Evolutionary conservation across 2,329 filamentous ascomycete species (phyloP).

Genomic region (Paradendryphiella salina): DNA sequence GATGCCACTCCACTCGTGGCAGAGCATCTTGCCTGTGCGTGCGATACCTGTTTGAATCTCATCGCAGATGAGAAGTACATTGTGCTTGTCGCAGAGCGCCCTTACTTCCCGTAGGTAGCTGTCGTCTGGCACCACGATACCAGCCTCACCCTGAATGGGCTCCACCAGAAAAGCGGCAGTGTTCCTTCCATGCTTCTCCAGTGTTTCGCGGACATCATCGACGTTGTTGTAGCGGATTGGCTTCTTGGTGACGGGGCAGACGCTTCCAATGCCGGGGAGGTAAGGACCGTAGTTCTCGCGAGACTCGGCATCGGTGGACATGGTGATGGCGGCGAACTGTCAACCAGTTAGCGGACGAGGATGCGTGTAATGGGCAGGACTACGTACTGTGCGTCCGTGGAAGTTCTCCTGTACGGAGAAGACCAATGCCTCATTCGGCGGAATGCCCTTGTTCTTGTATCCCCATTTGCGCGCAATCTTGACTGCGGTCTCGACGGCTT

Average conservation of each 20-base stretch:
- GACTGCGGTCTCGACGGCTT: conserved; percentile 93
- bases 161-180: conserved; percentile 93
- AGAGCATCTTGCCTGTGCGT: conserved; percentile 89
- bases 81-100: conserved; percentile 89
- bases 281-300: conserved; percentile 97
- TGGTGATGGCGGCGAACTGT: conserved; percentile 89
- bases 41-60: conserved; percentile 99
- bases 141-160: conserved; percentile 96
- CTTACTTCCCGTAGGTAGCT: conserved; percentile 81
- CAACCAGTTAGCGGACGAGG: conserved; percentile 17
- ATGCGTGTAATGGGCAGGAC: neutral
- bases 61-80: conserved; percentile 93
- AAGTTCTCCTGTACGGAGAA: conserved; percentile 91
- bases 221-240: conserved; percentile 86
- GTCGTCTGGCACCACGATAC: conserved; percentile 91
- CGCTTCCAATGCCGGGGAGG: conserved; percentile 81
- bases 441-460: conserved; percentile 92
- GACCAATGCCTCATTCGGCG: conserved; percentile 78
- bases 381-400: conserved; percentile 85
- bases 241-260: conserved; percentile 73
- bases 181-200: conserved; percentile 79
- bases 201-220: conserved; percentile 73
- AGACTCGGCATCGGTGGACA: conserved; percentile 94
- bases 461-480: conserved; percentile 98
- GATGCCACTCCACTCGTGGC: conserved; percentile 91